These are phyloP conservation scores for Solanum chiquidenum DNA, from an alignment of 257 asterid species.

Conservation along the genomic window DNA sequence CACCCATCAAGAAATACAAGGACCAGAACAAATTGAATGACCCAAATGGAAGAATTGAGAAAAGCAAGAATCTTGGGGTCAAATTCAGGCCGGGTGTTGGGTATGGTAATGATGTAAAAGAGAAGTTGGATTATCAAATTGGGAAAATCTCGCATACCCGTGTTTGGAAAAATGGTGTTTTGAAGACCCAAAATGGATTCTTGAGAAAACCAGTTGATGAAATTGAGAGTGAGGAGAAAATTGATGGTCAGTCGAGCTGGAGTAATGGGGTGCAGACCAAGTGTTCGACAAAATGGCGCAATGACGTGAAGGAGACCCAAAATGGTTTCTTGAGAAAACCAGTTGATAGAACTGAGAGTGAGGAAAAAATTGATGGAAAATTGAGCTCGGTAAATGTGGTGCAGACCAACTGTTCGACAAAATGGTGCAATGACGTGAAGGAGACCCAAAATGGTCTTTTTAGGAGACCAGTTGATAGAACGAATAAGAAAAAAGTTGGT, in stretches of 20 bases:
- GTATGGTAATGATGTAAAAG: conserved; percentile 5
- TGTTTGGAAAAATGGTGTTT: conserved; percentile 2
- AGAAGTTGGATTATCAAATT: background rate
- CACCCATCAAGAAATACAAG: conserved; percentile 22
- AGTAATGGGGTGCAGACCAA: conserved; percentile 17
- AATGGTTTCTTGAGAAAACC: conserved; percentile 6
- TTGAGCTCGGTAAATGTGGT: background rate
- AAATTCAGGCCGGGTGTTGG: conserved; percentile 10
- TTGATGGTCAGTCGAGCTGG: background rate
- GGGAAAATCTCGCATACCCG: background rate
- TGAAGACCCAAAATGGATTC: conserved; percentile 8
- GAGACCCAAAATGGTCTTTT: background rate
- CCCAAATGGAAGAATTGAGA: conserved; percentile 8
- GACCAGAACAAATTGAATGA: conserved; percentile 17
- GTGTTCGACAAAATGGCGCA: conserved; percentile 70
- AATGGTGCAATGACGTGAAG: conserved; percentile 25
- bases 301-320: background rate
- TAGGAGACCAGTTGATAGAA: background rate
- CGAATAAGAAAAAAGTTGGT: background rate
- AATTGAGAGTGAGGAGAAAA: background rate
- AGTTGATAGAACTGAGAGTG: background rate
- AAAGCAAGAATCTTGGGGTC: conserved; percentile 8
- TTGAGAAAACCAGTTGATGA: background rate
- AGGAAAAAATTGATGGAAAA: background rate
- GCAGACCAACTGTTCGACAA: conserved; percentile 59